These are phyloP conservation scores for Zasmidium citrigriseum DNA, from an alignment of 2,329 filamentous ascomycete genomes.

Conservation along the genomic window DNA sequence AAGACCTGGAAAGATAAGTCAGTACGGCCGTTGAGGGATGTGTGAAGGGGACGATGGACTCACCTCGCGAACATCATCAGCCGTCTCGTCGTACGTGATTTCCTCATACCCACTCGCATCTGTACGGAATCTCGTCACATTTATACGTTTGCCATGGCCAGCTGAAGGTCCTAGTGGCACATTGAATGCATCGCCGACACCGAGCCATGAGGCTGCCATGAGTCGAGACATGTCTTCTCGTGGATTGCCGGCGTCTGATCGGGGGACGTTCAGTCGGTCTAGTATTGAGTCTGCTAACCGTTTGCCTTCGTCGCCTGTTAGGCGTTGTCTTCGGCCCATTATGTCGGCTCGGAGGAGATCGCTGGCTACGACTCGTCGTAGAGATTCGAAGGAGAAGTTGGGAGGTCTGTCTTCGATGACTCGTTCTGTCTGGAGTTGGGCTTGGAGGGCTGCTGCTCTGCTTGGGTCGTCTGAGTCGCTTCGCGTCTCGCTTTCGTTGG, in stretches of 20 bases:
- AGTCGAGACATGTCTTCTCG: conserved; percentile 40
- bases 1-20: conserved; percentile 31
- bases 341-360: conserved; percentile 51
- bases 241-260: conserved; percentile 34
- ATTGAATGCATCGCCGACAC: conserved; percentile 32
- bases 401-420: conserved; percentile 1
- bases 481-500: conserved; percentile 27
- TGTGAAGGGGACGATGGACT: not conserved
- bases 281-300: conserved; percentile 48
- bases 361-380: conserved; percentile 48
- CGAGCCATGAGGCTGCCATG: conserved; percentile 46
- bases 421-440: not conserved
- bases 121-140: conserved; percentile 44
- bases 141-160: conserved; percentile 38
- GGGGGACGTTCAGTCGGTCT: conserved; percentile 37
- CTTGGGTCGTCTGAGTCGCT: conserved; percentile 23
- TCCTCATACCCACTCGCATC: conserved; percentile 36
- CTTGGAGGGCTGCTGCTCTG: conserved; percentile 9
- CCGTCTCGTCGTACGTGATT: conserved; percentile 38
- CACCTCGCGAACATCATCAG: conserved; percentile 41
- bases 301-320: conserved; percentile 50
- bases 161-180: conserved; percentile 40
- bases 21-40: too few species aligned
- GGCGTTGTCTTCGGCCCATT: conserved; percentile 38
- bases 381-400: conserved; percentile 40